A percentile compares a stretch with the other conserved stretches of the same genome.
phyloP scores from a whole-genome alignment of 208 protist species.

The Kentomonas sorsogonicus region DNA sequence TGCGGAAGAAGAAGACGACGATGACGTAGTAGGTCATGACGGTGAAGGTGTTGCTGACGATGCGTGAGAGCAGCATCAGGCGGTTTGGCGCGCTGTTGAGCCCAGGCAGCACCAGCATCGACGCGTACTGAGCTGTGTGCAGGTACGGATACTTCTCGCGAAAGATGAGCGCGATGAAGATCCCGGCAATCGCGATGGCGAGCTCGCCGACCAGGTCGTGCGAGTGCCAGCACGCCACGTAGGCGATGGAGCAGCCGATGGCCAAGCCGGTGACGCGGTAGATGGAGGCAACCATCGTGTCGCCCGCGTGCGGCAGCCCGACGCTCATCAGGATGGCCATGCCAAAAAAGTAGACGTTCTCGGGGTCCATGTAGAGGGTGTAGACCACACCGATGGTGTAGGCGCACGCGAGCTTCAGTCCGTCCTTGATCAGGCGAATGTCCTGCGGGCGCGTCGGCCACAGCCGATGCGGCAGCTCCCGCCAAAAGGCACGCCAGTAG shows the following conservation, averaged over 20 bases:
- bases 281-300: constrained; percentile 45
- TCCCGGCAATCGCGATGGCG: constrained; percentile 22
- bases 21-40: constrained; percentile 73
- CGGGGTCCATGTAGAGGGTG: constrained; percentile 41
- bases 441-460: constrained; percentile 51
- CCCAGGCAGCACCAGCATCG: constrained; percentile 29
- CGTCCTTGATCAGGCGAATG: constrained; percentile 68
- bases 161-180: constrained; percentile 39
- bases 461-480: constrained; percentile 54
- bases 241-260: constrained; percentile 42
- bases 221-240: constrained; percentile 30
- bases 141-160: constrained; percentile 28
- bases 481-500: constrained; percentile 53
- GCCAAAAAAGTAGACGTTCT: constrained; percentile 62
- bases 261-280: constrained; percentile 55
- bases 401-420: constrained; percentile 41
- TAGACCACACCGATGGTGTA: constrained; percentile 39
- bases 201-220: constrained; percentile 23
- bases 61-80: constrained; percentile 28
- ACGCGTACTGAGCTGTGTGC: constrained; percentile 36
- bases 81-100: constrained; percentile 23
- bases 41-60: constrained; percentile 47
- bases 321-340: constrained; percentile 69
- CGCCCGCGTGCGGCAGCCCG: constrained; percentile 39
- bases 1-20: constrained; percentile 59